Base-by-base conservation (phyloP, 208 protist genomes). In the Crithidia fasciculata region DNA sequence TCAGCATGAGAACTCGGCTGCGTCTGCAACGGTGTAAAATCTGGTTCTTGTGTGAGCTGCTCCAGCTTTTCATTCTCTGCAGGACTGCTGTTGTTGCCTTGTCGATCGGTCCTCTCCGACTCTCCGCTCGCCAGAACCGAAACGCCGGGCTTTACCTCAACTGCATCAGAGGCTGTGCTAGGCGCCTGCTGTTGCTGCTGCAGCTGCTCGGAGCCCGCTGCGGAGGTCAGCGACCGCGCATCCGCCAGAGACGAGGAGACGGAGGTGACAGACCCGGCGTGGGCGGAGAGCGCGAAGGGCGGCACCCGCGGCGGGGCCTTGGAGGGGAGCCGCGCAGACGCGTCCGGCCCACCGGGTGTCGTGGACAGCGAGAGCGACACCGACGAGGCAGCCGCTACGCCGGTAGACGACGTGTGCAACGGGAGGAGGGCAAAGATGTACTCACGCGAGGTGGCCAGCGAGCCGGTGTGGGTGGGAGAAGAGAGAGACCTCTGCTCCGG, bases 331-430 rank as follows among this genome's bases (percentile, higher is more conserved):
- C 50, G 49, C 5, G 2, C 16, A 15, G 12, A 16, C 5, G 63
- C 39, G 63, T 68, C 63, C 16, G 44, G 63, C 2, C 63, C 28
- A 28, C 28, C 50, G 5, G 50, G 36, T 15, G 50, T 58, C 10
- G 63, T 45, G 3, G 63, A 43, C 0, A 44, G 49, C 13, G 63
- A 68, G n/a, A 68, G n/a, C 10, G 63, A 58, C 2, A 28, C 50
- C 5, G 63, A 47, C 50, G 37, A 40, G 6, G 16, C 47, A 2
- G 47, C 8, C 3, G 61, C 61, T 0, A 5, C 45, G 0, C 61
- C 45, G 4, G 47, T 44, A 0, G 61, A 66, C 9, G 45, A 55
- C 12, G 45, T 36, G 9, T 45, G 19, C 49, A 68, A 16, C 44
- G 49, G 47, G 36, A 68, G 47, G 47, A 39, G 61, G 8, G 10